These are phyloP conservation scores for Soucietia sequanensis DNA, from an alignment of 805 yeast species.

Conservation along the genomic window DNA sequence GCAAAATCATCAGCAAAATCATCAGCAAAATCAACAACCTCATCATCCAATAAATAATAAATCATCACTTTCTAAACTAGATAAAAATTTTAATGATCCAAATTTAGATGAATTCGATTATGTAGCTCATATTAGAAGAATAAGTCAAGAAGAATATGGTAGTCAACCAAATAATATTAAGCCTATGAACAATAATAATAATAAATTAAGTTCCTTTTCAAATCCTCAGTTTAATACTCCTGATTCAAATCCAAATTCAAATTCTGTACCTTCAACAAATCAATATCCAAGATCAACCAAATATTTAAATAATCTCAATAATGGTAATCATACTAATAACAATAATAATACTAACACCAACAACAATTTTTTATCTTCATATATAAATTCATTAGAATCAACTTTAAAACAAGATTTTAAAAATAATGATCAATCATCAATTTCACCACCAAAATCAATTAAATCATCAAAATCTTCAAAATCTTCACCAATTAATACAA, in stretches of 20 bases:
- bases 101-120: conserved; percentile 43
- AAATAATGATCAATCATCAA: background rate
- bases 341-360: conserved; percentile 6
- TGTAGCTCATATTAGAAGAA: conserved; percentile 43
- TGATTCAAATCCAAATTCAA: conserved; percentile 9
- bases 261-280: conserved; percentile 8
- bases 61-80: no score
- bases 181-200: background rate
- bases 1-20: no score
- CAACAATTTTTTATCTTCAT: conserved; percentile 32
- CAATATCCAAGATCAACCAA: background rate
- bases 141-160: conserved; percentile 37
- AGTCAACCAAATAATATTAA: conserved; percentile 2
- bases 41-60: conserved; percentile 1
- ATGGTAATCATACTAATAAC: conserved; percentile 6
- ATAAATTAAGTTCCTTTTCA: no score
- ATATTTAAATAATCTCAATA: conserved; percentile 4
- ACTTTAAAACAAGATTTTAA: conserved; percentile 29
- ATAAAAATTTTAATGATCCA: conserved; percentile 19
- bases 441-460: conserved; percentile 7
- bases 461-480: conserved; percentile 10
- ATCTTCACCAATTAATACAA: conserved; percentile 5
- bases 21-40: background rate
- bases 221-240: conserved; percentile 8
- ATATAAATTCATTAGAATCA: conserved; percentile 38